These are phyloP conservation scores for Kokia cookei DNA, from an alignment of 441 rosid species.

Conservation along the genomic window DNA sequence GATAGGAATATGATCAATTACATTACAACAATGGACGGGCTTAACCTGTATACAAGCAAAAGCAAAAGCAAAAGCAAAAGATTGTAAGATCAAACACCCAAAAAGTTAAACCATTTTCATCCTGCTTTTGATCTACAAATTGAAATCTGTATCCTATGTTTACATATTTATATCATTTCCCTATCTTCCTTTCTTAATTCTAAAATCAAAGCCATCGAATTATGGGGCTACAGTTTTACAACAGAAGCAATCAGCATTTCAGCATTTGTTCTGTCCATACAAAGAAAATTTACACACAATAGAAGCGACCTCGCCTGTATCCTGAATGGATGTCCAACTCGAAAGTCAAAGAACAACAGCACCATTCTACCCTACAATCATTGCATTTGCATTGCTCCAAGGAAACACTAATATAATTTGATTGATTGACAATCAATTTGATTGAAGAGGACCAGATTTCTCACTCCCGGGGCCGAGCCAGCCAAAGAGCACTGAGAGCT, in stretches of 20 bases:
- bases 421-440: neutral
- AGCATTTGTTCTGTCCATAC: neutral
- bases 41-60: neutral
- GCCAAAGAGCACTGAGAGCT: slow-evolving; percentile 72
- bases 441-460: neutral
- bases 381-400: neutral
- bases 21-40: neutral
- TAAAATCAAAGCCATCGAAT: neutral
- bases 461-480: slow-evolving; percentile 69
- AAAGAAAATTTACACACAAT: neutral
- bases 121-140: neutral
- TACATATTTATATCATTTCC: neutral
- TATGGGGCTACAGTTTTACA: neutral
- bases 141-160: neutral
- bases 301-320: neutral
- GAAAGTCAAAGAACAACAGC: neutral
- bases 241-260: neutral
- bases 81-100: neutral
- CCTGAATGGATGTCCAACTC: neutral
- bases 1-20: neutral
- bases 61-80: neutral
- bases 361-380: neutral
- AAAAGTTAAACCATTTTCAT: neutral
- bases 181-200: neutral
- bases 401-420: neutral